A percentile compares a stretch with the other conserved stretches of the same genome.
These are phyloP conservation scores for Trichoderma brevicompactum DNA, from an alignment of 2,329 filamentous ascomycete species.

Conservation along the genomic window DNA sequence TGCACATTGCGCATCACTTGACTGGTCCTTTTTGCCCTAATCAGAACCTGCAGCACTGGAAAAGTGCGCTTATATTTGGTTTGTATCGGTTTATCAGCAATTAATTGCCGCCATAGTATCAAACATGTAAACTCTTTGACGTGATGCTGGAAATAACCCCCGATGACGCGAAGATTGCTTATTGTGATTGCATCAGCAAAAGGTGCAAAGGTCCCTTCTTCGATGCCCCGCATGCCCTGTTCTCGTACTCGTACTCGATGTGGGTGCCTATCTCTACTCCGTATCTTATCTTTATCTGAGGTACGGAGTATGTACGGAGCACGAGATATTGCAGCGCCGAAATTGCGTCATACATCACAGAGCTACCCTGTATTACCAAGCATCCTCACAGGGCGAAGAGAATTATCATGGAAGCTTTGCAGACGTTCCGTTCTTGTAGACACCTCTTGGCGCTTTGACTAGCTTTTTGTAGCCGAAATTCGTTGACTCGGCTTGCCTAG, in stretches of 20 bases:
- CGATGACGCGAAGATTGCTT: neutral
- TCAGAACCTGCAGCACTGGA: too few relatives aligned
- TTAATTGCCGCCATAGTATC: too few relatives aligned
- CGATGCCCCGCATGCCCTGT: neutral
- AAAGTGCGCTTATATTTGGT: too few relatives aligned
- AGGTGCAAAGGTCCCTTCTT: too few relatives aligned
- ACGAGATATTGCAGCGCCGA: neutral
- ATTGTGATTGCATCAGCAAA: too few relatives aligned
- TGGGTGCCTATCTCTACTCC: neutral
- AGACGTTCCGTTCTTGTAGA: too few relatives aligned
- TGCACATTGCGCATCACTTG: too few relatives aligned
- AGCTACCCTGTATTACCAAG: neutral
- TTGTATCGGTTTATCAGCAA: too few relatives aligned
- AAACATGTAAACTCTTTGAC: too few relatives aligned
- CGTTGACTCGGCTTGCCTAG: too few relatives aligned
- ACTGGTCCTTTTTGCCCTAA: too few relatives aligned
- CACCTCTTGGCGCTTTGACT: neutral
- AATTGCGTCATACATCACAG: neutral
- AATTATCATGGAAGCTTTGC: neutral
- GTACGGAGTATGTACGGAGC: neutral
- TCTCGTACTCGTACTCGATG: constrained; percentile 10
- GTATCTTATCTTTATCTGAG: neutral
- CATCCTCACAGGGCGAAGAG: neutral
- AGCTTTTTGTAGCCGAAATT: neutral
- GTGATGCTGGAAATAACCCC: too few relatives aligned